These are phyloP conservation scores for Quercus rubra DNA, from an alignment of 306 rosid genomes.

Conservation along the genomic window DNA sequence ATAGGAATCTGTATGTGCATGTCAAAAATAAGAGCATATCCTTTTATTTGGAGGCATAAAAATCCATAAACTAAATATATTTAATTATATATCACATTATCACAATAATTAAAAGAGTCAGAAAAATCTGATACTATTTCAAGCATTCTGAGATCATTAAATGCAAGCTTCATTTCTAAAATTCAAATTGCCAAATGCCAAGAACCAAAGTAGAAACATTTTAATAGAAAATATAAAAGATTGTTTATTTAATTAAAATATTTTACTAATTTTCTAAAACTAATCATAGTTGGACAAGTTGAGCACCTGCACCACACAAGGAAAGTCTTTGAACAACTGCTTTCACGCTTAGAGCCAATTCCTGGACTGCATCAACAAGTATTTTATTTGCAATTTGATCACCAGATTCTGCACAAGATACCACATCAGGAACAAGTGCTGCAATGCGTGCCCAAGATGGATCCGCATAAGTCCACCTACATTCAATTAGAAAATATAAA, in stretches of 20 bases:
- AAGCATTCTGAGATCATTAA: neutral
- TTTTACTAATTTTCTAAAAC: neutral
- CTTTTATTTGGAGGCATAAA: neutral
- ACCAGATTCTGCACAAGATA: slow-evolving; percentile 81
- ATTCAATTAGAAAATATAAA: slow-evolving; percentile 26
- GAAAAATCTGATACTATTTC: neutral
- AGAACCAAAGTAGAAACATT: neutral
- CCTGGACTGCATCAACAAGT: slow-evolving; percentile 69
- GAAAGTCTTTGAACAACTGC: slow-evolving; percentile 88
- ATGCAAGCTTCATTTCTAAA: neutral
- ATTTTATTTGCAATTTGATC: slow-evolving; percentile 84
- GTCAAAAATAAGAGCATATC: neutral
- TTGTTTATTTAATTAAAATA: neutral
- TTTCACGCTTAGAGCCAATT: slow-evolving; percentile 79
- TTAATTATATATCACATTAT: neutral
- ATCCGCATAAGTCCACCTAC: slow-evolving; percentile 96
- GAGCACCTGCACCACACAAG: slow-evolving; percentile 74
- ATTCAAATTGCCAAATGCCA: neutral
- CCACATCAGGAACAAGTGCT: slow-evolving; percentile 86
- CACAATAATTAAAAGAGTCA: neutral
- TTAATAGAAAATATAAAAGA: neutral
- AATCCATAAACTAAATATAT: neutral
- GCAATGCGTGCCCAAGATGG: slow-evolving; percentile 98
- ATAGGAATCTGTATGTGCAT: neutral
- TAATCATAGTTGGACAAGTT: neutral